These are phyloP conservation scores for Colletotrichum sojae DNA, from an alignment of 2,329 filamentous ascomycete genomes.

Conservation along the genomic window DNA sequence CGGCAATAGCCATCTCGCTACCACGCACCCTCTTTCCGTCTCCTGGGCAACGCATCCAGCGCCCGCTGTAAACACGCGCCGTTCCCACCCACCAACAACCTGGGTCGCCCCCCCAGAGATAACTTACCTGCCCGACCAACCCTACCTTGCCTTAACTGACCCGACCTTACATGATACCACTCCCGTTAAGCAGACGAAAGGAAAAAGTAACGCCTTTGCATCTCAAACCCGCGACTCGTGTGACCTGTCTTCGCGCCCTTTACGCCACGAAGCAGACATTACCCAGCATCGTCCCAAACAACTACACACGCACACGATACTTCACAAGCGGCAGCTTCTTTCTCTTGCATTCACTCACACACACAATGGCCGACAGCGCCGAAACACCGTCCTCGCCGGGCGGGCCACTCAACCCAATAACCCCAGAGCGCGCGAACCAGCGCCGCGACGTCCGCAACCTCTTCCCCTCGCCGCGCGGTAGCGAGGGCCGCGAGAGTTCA, in stretches of 20 bases:
- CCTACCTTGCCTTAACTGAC: neutral
- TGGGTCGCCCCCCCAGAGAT: neutral
- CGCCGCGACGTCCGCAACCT: slow-evolving; percentile 55
- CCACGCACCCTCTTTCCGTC: slow-evolving; percentile 20
- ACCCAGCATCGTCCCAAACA: neutral
- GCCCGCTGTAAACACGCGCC: slow-evolving; percentile 36
- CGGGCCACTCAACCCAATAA: slow-evolving; percentile 71
- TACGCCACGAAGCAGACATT: slow-evolving; percentile 13
- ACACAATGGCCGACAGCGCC: slow-evolving; percentile 58
- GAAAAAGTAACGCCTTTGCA: slow-evolving; percentile 3
- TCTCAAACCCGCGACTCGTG: slow-evolving; percentile 14
- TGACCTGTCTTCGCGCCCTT: slow-evolving; percentile 5
- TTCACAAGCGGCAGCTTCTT: slow-evolving; percentile 1
- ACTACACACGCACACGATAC: neutral
- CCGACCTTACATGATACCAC: slow-evolving; percentile 33
- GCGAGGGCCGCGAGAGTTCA: slow-evolving; percentile 66
- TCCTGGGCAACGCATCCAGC: slow-evolving; percentile 34
- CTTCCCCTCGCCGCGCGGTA: slow-evolving; percentile 53
- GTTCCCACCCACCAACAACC: slow-evolving; percentile 16
- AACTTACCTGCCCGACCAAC: slow-evolving; percentile 21
- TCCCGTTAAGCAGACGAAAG: slow-evolving; percentile 14
- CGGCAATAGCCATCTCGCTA: slow-evolving; percentile 35
- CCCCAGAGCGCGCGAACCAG: slow-evolving; percentile 75
- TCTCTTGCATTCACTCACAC: slow-evolving; percentile 2
- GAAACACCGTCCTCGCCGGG: slow-evolving; percentile 63